Base-by-base conservation (phyloP, 768 basidiomycete species). In the Lactarius tabidus region DNA sequence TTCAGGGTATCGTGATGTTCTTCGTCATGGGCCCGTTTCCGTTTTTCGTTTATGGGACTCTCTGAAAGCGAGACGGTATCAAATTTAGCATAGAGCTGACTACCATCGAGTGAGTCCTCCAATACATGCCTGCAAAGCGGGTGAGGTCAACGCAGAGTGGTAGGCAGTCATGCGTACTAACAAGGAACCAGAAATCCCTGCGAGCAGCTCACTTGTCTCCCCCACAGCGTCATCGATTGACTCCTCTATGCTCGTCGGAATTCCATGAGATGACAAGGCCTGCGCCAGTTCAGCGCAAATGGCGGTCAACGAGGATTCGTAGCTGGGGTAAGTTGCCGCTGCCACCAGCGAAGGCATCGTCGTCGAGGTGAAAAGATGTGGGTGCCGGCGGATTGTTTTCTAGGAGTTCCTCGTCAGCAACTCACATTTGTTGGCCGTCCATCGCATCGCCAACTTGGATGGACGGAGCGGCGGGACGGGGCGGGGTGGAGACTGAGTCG, bases 331-430 rank as follows among this genome's bases (percentile, higher is more conserved):
- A n/a, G n/a, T 78, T 75, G 64, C 84, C 84, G 10, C 85, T 84
- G 12, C 73, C 77, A 56, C 85, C 85, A 1, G 81, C 80, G 74
- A 91, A 91, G 17, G 87, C 86, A 72, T 91, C 90, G 75, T 91
- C 90, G 75, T 91, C 89, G 23, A 69, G 33, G 41, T 67, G 35
- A 38, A 68, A 65, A 29, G 63, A 26, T 2, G 56, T 28, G 1
- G 56, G 51, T 23, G 59, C 29, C 17, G 56, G 38, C 39, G 38
- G 33, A 6, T 18, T 23, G 52, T 67, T 59, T 9, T 29, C 51
- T 15, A 60, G 31, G 20, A 14, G 41, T 41, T 52, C 59, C 39
- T 60, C 35, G 39, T 63, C 54, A 45, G 31, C 39, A 10, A 29
- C 52, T 57, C 64, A 54, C 10, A 51, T 39, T n/a, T 55, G 35